These are phyloP conservation scores for Peterozyma xylosa DNA, from an alignment of 805 yeast species.

Conservation along the genomic window DNA sequence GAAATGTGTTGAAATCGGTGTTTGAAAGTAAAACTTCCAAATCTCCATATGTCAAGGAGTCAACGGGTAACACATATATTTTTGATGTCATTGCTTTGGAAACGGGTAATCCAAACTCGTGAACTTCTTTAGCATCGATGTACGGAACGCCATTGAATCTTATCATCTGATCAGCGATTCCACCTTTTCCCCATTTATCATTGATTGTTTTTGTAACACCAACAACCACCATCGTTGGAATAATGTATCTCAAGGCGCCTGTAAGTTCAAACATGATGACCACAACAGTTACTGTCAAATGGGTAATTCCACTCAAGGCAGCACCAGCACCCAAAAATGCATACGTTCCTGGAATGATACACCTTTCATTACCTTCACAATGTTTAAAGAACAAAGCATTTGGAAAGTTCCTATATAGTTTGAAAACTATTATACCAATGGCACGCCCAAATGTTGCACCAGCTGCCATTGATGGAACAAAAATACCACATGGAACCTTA, in stretches of 20 bases:
- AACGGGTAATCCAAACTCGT: slow-evolving; percentile 40
- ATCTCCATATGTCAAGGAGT: slow-evolving; percentile 24
- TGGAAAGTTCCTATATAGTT: slow-evolving; percentile 31
- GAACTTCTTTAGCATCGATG: slow-evolving; percentile 66
- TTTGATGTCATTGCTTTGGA: slow-evolving; percentile 49
- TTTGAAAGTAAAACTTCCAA: slow-evolving; percentile 25
- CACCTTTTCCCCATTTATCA: slow-evolving; percentile 69
- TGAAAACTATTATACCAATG: slow-evolving; percentile 66
- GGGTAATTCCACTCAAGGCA: slow-evolving; percentile 89
- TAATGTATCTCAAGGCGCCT: slow-evolving; percentile 84
- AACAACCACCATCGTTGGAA: slow-evolving; percentile 95
- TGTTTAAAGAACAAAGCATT: slow-evolving; percentile 23
- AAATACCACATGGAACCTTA: slow-evolving; percentile 95
- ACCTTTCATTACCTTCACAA: slow-evolving; percentile 32
- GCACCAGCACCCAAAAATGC: slow-evolving; percentile 97
- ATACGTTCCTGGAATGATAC: slow-evolving; percentile 90
- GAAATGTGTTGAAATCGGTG: slow-evolving; percentile 40
- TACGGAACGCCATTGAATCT: slow-evolving; percentile 81
- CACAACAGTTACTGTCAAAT: slow-evolving; percentile 86
- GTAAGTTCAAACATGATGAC: slow-evolving; percentile 94
- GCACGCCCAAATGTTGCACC: slow-evolving; percentile 95
- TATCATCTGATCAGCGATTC: slow-evolving; percentile 96
- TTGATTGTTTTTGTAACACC: slow-evolving; percentile 79
- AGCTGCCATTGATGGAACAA: slow-evolving; percentile 94
- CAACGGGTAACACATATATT: slow-evolving; percentile 29